These are phyloP conservation scores for Trichocladium antarcticum DNA, from an alignment of 495 filamentous ascomycete species.

Conservation along the genomic window DNA sequence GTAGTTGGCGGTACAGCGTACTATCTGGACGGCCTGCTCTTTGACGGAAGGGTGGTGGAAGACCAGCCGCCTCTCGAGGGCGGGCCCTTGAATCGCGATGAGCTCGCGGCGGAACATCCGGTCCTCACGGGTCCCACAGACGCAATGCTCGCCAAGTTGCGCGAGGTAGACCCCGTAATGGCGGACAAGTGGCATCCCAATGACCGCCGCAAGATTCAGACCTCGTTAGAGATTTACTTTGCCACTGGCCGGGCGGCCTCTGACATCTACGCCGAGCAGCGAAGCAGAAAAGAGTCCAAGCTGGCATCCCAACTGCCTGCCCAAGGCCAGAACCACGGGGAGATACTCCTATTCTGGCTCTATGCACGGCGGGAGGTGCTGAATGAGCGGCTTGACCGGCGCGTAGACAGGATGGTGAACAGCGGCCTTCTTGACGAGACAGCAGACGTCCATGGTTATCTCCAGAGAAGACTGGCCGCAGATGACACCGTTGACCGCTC, in stretches of 20 bases:
- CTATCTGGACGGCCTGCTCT: slow-evolving; percentile 80
- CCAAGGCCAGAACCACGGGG: slow-evolving; percentile 40
- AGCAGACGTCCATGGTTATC: slow-evolving; percentile 45
- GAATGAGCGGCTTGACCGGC: slow-evolving; percentile 54
- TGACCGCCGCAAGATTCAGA: slow-evolving; percentile 77
- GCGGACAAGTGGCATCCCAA: slow-evolving; percentile 89
- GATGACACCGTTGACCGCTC: slow-evolving; percentile 53
- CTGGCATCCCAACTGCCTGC: slow-evolving; percentile 8
- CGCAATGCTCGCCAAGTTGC: slow-evolving; percentile 57
- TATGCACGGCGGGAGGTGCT: slow-evolving; percentile 59
- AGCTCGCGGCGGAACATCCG: slow-evolving; percentile 45
- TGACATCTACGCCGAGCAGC: slow-evolving; percentile 77
- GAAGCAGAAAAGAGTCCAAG: slow-evolving; percentile 23
- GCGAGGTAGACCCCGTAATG: slow-evolving; percentile 77
- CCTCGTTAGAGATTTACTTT: slow-evolving; percentile 82
- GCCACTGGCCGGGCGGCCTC: slow-evolving; percentile 68
- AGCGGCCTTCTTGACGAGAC: slow-evolving; percentile 62
- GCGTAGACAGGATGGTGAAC: slow-evolving; percentile 74
- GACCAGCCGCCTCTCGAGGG: slow-evolving; percentile 29
- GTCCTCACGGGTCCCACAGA: slow-evolving; percentile 62
- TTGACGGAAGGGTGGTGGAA: slow-evolving; percentile 52
- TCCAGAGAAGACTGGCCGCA: slow-evolving; percentile 34
- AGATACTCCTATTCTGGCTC: slow-evolving; percentile 74
- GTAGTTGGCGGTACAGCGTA: slow-evolving; percentile 93
- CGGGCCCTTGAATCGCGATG: slow-evolving; percentile 19